A percentile compares a stretch with the other conserved stretches of the same genome.
phyloP scores from a whole-genome alignment of 2,329 filamentous ascomycete species.

The Alternaria solani region DNA sequence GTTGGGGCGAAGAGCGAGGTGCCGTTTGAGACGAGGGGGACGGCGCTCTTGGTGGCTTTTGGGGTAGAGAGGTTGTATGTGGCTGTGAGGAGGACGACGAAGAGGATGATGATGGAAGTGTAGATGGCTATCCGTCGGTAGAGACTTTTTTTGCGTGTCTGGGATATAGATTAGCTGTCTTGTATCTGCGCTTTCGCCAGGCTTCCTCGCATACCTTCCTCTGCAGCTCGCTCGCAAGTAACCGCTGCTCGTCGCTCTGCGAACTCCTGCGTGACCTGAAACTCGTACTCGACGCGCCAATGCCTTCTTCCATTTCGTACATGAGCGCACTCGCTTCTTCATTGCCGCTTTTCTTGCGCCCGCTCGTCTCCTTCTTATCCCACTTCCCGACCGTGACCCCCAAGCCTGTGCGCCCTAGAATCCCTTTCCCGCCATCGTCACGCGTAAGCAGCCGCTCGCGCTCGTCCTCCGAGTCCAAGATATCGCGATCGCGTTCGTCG shows the following conservation, averaged over 20 bases:
- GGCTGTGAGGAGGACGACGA: slow-evolving; percentile 63
- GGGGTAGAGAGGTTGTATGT: slow-evolving; percentile 63
- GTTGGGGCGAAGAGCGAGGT: slow-evolving; percentile 90
- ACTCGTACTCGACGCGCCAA: slow-evolving; percentile 65
- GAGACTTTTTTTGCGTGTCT: slow-evolving; percentile 45
- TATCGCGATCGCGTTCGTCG: slow-evolving; percentile 48
- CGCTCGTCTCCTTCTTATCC: slow-evolving; percentile 35
- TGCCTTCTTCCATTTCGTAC: slow-evolving; percentile 90
- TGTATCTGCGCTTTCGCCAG: slow-evolving; percentile 46
- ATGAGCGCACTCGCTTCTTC: slow-evolving; percentile 79
- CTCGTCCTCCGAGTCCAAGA: slow-evolving; percentile 58
- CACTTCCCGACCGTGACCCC: slow-evolving; percentile 42
- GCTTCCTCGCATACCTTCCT: slow-evolving; percentile 38
- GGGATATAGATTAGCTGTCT: slow-evolving; percentile 19
- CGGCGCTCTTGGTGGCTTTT: slow-evolving; percentile 30
- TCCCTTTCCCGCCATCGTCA: slow-evolving; percentile 30
- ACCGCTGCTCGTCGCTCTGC: slow-evolving; percentile 58
- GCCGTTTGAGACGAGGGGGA: slow-evolving; percentile 71
- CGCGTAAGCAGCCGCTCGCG: slow-evolving; percentile 53
- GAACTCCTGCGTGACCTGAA: slow-evolving; percentile 49
- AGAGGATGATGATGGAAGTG: slow-evolving; percentile 60
- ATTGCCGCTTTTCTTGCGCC: slow-evolving; percentile 55
- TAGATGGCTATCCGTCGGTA: slow-evolving; percentile 54
- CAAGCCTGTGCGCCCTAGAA: slow-evolving; percentile 41
- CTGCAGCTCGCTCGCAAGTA: slow-evolving; percentile 61